phyloP scores from a whole-genome alignment of 1,139 yeast genomes.

The Suhomyces wounanorum region DNA sequence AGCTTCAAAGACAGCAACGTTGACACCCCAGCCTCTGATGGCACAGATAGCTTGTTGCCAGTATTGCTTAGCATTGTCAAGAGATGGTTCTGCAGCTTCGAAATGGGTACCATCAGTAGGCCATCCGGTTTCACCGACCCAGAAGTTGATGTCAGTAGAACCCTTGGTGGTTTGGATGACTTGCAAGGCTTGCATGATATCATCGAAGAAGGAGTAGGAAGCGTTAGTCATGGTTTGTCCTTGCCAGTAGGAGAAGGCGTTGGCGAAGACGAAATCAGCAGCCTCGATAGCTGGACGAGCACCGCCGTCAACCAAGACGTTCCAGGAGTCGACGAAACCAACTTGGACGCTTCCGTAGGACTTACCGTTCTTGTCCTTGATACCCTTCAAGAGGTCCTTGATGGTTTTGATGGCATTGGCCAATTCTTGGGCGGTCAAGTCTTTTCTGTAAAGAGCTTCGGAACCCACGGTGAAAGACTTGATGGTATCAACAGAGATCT shows the following conservation, averaged over 20 bases:
- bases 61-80: slow-evolving; percentile 70
- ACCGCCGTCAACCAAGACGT: slow-evolving; percentile 78
- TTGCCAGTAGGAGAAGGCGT: slow-evolving; percentile 98
- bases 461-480: slow-evolving; percentile 84
- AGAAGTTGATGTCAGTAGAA: slow-evolving; percentile 77
- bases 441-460: slow-evolving; percentile 87
- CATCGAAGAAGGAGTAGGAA: slow-evolving; percentile 89
- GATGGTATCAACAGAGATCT: slow-evolving; percentile 64
- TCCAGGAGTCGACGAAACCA: slow-evolving; percentile 97
- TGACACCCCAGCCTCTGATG: slow-evolving; percentile 92
- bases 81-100: slow-evolving; percentile 64
- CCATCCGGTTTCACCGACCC: slow-evolving; percentile 99
- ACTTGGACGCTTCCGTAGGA: slow-evolving; percentile 72
- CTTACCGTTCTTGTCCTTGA: slow-evolving; percentile 79
- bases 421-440: slow-evolving; percentile 67
- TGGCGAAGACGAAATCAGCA: slow-evolving; percentile 82
- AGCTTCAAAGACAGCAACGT: slow-evolving; percentile 91
- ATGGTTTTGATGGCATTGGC: slow-evolving; percentile 63
- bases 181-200: slow-evolving; percentile 94
- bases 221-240: slow-evolving; percentile 84
- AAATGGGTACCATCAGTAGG: slow-evolving; percentile 84
- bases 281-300: slow-evolving; percentile 70
- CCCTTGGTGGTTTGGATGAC: slow-evolving; percentile 83
- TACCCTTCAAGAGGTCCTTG: slow-evolving; percentile 54
- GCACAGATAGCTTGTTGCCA: slow-evolving; percentile 92